These are phyloP conservation scores for Omphalotus guepiniiformis DNA, from an alignment of 768 basidiomycete species.

Conservation along the genomic window DNA sequence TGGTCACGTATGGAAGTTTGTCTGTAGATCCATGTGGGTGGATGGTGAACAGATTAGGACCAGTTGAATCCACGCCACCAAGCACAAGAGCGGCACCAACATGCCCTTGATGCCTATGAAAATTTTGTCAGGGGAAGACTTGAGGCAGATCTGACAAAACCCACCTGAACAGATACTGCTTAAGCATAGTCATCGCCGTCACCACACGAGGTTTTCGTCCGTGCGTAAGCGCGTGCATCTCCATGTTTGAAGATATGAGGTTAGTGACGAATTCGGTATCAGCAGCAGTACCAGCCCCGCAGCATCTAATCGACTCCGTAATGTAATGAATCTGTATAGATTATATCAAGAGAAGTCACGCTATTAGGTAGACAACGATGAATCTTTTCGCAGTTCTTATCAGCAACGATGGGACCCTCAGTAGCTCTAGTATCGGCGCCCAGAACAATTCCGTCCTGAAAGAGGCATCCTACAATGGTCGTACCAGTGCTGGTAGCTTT, in stretches of 20 bases:
- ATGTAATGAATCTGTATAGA: conserved; percentile 99
- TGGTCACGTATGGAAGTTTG: conserved; percentile 97
- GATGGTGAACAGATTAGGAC: conserved; percentile 93
- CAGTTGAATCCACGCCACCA: conserved; percentile 93
- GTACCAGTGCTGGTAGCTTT: conserved; percentile 93
- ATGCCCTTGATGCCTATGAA: conserved; percentile 80
- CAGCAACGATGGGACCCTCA: conserved; percentile 89
- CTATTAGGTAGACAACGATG: conserved; percentile 12
- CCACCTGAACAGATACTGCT: conserved; percentile 91
- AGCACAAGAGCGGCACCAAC: conserved; percentile 95
- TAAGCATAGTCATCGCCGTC: conserved; percentile 98
- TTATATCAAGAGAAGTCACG: background rate
- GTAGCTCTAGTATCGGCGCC: conserved; percentile 98
- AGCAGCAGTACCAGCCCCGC: conserved; percentile 98
- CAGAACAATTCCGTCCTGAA: conserved; percentile 87
- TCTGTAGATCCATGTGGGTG: conserved; percentile 97
- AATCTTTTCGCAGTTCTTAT: conserved; percentile 99
- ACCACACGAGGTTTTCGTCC: conserved; percentile 91
- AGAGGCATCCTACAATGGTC: conserved; percentile 95
- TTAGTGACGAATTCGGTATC: conserved; percentile 96
- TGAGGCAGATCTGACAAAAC: conserved; percentile 16
- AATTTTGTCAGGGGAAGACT: conserved; percentile 12
- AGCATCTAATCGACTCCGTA: conserved; percentile 92
- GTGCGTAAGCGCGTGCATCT: conserved; percentile 85
- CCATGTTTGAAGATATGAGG: conserved; percentile 93